phyloP scores from a whole-genome alignment of 305 asterid genomes.

The Plantago rigida region DNA sequence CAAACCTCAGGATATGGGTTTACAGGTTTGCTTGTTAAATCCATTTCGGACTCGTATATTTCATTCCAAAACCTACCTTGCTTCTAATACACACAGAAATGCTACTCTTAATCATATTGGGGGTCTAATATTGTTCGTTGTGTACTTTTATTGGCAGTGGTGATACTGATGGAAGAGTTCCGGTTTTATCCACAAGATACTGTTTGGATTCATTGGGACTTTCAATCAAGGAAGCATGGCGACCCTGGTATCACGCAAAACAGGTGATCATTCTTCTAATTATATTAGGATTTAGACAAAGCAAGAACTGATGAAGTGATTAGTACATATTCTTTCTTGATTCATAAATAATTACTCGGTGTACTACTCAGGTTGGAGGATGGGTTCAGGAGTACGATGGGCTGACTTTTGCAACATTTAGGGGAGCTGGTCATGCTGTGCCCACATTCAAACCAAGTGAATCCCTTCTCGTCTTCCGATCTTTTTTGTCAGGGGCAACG shows the following conservation, averaged over 20 bases:
- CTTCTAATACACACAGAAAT: no score
- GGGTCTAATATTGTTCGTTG: not conserved
- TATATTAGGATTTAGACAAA: not conserved
- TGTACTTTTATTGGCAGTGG: constrained; percentile 41
- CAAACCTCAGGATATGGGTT: constrained; percentile 72
- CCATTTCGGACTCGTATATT: not conserved
- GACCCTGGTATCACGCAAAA: constrained; percentile 85
- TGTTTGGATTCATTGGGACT: constrained; percentile 63
- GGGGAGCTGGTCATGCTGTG: constrained; percentile 96
- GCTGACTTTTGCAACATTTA: constrained; percentile 74
- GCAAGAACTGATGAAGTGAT: not conserved
- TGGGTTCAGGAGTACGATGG: constrained; percentile 89
- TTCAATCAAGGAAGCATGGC: constrained; percentile 61
- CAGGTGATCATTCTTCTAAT: constrained; percentile 42
- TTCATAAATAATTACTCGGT: not conserved
- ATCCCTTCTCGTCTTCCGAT: constrained; percentile 61
- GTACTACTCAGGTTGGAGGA: constrained; percentile 58
- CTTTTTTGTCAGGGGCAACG: constrained; percentile 59
- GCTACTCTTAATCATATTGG: not conserved
- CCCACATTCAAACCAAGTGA: constrained; percentile 79
- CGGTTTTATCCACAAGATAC: constrained; percentile 78
- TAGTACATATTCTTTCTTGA: not conserved
- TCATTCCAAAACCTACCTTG: constrained; percentile 1
- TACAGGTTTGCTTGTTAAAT: constrained; percentile 50
- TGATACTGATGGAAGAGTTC: constrained; percentile 86